Base-by-base conservation (phyloP, 2,329 filamentous ascomycete genomes). In the Epichloe aotearoae region DNA sequence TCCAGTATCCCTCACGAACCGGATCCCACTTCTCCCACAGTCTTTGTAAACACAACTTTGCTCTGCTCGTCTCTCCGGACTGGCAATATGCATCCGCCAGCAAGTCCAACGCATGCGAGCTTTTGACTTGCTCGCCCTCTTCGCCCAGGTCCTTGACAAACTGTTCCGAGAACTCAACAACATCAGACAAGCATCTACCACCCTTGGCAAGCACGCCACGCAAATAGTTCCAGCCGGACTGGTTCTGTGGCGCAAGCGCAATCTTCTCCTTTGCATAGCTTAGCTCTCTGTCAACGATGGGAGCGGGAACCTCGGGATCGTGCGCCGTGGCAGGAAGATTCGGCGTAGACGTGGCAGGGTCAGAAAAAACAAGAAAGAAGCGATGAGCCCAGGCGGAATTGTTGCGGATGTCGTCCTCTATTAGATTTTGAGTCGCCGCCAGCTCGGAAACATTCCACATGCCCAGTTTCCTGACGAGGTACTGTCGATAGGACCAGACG, bases 331-430 rank as follows among this genome's bases (percentile, higher is more conserved):
- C 72, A 30, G 70, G 70, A 7, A 65, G 64, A n/a, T 64, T 70
- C 4, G 68, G 60, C 0, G 76, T 80, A 12, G 71, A 69, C 23
- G 69, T 59, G 1, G 58, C 70, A 19, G 74, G 83, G 73, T 76
- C 72, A 64, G 78, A 77, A 57, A 95, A 95, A 17, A 91, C 81
- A n/a, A 97, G 66, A 66, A 91, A 95, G 74, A 93, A 97, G 48
- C 93, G 83, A 72, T 98, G 91, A 57, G 91, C 94, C 93, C 93
- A 98, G 15, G 91, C 93, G 43, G 86, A 93, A 67, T 98, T 98
- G 71, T 98, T 98, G 61, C 90, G 79, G 53, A 97, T 82, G 66
- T 98, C 93, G 36, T 80, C 73, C 52, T 80, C 73, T 52, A 98
- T 77, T 65, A 95, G 77, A 39, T 69, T 68, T 62, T 93, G 84